phyloP scores from a whole-genome alignment of 1,284 basidiomycete genomes.

The Ceraceosorus guamensis region DNA sequence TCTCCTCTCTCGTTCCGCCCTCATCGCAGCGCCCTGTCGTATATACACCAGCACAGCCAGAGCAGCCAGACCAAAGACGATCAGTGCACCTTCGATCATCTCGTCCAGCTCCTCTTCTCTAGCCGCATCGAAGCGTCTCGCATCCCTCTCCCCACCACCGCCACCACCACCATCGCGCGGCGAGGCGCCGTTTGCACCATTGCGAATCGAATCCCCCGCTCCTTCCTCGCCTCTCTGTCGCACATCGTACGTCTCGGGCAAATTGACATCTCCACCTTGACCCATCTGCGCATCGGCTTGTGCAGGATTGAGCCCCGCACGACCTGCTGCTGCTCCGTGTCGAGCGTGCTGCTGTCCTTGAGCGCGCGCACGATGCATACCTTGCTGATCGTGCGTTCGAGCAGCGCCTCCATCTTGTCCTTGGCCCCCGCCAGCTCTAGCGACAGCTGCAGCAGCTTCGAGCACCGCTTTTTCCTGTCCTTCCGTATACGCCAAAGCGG shows the following conservation, averaged over 20 bases:
- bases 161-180: conserved; percentile 6
- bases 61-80: conserved; percentile 31
- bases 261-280: conserved; percentile 26
- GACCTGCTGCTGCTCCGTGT: no score
- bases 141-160: conserved; percentile 13
- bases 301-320: background rate
- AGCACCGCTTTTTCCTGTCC: conserved; percentile 19
- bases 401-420: no score
- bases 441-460: background rate
- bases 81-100: conserved; percentile 33
- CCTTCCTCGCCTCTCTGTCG: background rate
- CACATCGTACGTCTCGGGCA: conserved; percentile 21
- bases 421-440: background rate
- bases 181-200: conserved; percentile 4
- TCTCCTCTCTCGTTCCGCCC: conserved; percentile 23
- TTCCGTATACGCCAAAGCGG: conserved; percentile 25
- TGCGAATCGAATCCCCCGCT: conserved; percentile 6
- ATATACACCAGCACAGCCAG: conserved; percentile 30
- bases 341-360: no score
- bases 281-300: conserved; percentile 6
- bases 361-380: no score
- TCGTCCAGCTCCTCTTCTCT: conserved; percentile 24
- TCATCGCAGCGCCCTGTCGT: conserved; percentile 29
- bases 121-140: no score
- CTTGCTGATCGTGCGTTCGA: no score